Conservation (phyloP, 1,284 basidiomycete species). For the Cutaneotrichosporon sp. region DNA sequence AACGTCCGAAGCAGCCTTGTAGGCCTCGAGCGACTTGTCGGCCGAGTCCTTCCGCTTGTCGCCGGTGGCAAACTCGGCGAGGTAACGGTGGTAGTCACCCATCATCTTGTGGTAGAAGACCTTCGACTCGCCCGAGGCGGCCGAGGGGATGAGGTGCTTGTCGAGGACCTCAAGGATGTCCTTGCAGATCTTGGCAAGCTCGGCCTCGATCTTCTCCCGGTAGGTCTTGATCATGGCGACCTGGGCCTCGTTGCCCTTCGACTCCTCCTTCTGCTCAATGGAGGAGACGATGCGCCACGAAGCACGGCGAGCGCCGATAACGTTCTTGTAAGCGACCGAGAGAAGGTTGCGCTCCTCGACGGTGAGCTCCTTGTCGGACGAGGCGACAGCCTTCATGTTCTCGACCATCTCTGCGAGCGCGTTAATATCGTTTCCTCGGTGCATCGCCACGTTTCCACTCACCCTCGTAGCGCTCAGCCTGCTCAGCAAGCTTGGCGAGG, state of each 20-base stretch:
- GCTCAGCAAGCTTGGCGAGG: conserved; percentile 99
- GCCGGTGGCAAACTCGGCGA: conserved; percentile 98
- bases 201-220: conserved; percentile 96
- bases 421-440: conserved; percentile 5
- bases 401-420: conserved; percentile 84
- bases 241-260: conserved; percentile 97
- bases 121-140: conserved; percentile 96
- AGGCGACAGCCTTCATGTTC: conserved; percentile 98
- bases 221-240: conserved; percentile 99
- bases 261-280: conserved; percentile 99
- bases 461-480: conserved; percentile 98
- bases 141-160: conserved; percentile 98
- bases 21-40: conserved; percentile 97
- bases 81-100: conserved; percentile 99
- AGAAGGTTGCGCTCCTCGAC: conserved; percentile 99
- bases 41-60: conserved; percentile 98
- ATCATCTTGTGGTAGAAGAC: conserved; percentile 99
- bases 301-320: conserved; percentile 97
- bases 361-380: conserved; percentile 95
- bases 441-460: conserved; percentile 40
- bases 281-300: conserved; percentile 99
- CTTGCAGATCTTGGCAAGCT: conserved; percentile 99
- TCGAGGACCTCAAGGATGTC: conserved; percentile 98
- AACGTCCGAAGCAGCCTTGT: conserved; percentile 99
- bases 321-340: conserved; percentile 99